A percentile compares a stretch with the other conserved stretches of the same genome.
Evolutionary conservation across 2,329 filamentous ascomycete genomes (phyloP).

Genomic region (Emergomyces africanus): DNA sequence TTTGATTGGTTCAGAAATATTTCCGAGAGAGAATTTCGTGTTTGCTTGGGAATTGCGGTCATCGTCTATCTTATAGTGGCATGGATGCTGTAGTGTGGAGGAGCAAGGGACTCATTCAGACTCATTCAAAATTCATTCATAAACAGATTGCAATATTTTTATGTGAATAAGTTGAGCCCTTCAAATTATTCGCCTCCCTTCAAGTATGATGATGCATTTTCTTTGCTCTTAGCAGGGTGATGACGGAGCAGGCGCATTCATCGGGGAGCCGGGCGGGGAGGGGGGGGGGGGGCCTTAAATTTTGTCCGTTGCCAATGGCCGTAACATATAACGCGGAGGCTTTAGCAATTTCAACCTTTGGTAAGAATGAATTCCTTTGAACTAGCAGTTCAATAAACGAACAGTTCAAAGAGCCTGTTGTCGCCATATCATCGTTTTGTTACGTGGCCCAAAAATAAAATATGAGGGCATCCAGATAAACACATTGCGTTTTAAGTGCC

Average conservation of each 20-base stretch:
- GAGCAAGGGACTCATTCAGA: too few species aligned
- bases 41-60: neutral
- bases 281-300: neutral
- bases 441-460: neutral
- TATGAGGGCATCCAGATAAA: too few species aligned
- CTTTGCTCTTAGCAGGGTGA: neutral
- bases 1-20: too few species aligned
- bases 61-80: too few species aligned
- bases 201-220: neutral
- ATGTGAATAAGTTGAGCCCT: neutral
- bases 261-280: too few species aligned
- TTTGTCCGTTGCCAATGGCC: neutral
- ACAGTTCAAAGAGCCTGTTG: neutral
- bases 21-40: neutral
- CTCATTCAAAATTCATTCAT: neutral
- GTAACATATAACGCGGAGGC: neutral
- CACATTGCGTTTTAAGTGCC: neutral
- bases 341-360: neutral
- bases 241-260: neutral
- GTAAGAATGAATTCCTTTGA: neutral
- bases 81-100: too few species aligned
- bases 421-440: neutral
- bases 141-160: too few species aligned
- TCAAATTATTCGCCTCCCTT: neutral
- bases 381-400: neutral